Evolutionary conservation across 2,329 filamentous ascomycete genomes (phyloP), one percentile per base, ranked within the genome.

Genomic region (Talaromyces sp.): DNA sequence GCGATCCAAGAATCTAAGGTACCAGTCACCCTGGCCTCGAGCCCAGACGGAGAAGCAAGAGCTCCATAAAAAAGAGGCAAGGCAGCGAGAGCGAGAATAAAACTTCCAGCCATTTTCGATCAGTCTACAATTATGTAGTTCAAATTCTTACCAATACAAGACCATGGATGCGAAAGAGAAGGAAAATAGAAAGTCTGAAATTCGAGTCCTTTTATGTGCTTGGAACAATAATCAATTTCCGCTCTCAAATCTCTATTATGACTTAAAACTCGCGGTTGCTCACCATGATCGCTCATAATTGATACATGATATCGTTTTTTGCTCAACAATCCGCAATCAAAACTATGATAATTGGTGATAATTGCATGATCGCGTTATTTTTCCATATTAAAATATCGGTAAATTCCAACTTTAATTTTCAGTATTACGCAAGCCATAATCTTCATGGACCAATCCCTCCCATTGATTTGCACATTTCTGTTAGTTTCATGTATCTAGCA

Each of bases 1-100:
- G 61, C 19, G n/a, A 63, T 63, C 45, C 45, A 49, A 49, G 45
- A 61, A 49, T 49, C 45, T 11, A 49, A 49, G 22, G 45, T 49
- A 25, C 45, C 45, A 49, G 19, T 49, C 45, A 25, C 45, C 27
- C 45, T 49, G 19, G 45, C 45, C 22, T 49, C 45, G 11, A 49
- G 19, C 22, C 45, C 22, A 22, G 45, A 11, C 0, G 45, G 45
- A 3, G 45, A 49, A 49, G 45, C 45, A 49, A 49, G 15, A 15
- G 10, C 22, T 10, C 45, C 22, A 3, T 49, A 11, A 4, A 49
- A 27, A 3, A 49, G 45, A 27, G 45, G 22, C 6, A 25, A 27
- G 11, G 45, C 10, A 25, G 22, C 22, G 5, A 49, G 45, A 15
- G 10, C 15, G 17, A 49, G 11, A 49, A 49, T 22, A 11, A 49